These are phyloP conservation scores for Cucumis variabilis DNA, from an alignment of 331 rosid species.

Conservation along the genomic window DNA sequence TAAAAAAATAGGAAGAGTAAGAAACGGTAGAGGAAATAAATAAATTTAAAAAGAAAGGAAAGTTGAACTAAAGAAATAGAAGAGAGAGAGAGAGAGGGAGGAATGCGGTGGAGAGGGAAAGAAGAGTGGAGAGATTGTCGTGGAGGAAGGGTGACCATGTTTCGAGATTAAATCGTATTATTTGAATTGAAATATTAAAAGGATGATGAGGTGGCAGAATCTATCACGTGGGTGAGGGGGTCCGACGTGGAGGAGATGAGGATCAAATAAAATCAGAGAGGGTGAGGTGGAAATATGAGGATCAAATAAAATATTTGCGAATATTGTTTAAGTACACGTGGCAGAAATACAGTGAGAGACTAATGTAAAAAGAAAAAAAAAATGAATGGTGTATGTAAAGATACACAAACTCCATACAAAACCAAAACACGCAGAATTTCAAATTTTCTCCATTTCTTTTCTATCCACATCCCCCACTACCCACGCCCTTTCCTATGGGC, in stretches of 20 bases:
- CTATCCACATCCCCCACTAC: neutral
- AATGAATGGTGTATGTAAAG: neutral
- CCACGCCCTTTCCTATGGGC: neutral
- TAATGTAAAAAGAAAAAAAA: too few relatives aligned
- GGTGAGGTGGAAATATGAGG: slow-evolving; percentile 33
- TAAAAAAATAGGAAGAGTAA: neutral
- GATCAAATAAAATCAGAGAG: neutral
- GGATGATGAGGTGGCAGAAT: slow-evolving; percentile 14
- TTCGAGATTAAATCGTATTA: too few relatives aligned
- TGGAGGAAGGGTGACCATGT: slow-evolving; percentile 27
- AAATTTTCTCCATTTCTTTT: neutral
- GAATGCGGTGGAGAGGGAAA: slow-evolving; percentile 27
- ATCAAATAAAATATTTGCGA: neutral
- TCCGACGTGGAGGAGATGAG: slow-evolving; percentile 17
- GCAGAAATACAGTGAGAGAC: neutral
- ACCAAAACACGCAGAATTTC: neutral
- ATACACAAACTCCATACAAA: too few relatives aligned
- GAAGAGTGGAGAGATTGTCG: slow-evolving; percentile 15
- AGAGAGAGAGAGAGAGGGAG: neutral
- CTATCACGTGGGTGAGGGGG: slow-evolving; percentile 10
- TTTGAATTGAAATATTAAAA: too few relatives aligned
- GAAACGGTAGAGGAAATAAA: neutral
- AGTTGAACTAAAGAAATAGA: neutral
- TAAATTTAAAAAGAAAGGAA: neutral
- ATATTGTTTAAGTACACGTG: neutral